Conservation (phyloP, 257 asterid genomes). For the Linderniella brevidens region DNA sequence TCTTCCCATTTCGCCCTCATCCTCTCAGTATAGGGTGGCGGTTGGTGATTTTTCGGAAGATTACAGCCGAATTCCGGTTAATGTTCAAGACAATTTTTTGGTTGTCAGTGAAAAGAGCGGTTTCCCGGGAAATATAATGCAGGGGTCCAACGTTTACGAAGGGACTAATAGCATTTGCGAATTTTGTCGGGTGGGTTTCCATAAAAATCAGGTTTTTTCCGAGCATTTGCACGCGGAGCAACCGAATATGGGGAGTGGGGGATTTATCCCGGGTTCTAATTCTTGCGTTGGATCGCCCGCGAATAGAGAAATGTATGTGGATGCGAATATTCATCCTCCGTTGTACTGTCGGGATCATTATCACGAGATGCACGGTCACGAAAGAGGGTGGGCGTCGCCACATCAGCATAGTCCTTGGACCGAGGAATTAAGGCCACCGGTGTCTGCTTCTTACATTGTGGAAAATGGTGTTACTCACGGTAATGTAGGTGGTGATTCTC, state of each 20-base stretch:
- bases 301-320: constrained; percentile 45
- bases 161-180: constrained; percentile 60
- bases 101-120: constrained; percentile 38
- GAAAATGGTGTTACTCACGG: constrained; percentile 46
- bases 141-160: constrained; percentile 38
- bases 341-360: constrained; percentile 48
- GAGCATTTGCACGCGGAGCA: constrained; percentile 44
- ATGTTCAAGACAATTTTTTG: constrained; percentile 39
- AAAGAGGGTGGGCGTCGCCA: constrained; percentile 59
- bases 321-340: constrained; percentile 38
- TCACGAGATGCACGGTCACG: constrained; percentile 37
- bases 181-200: constrained; percentile 42
- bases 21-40: constrained; percentile 41
- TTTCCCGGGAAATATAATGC: constrained; percentile 59
- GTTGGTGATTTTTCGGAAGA: constrained; percentile 57
- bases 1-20: constrained; percentile 85
- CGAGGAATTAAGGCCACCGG: constrained; percentile 49
- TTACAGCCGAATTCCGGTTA: constrained; percentile 29
- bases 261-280: constrained; percentile 39
- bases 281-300: constrained; percentile 65
- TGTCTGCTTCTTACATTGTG: constrained; percentile 30
- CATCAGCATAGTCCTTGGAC: constrained; percentile 42
- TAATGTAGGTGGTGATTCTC: constrained; percentile 35
- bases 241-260: constrained; percentile 33
- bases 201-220: constrained; percentile 43